A percentile compares a stretch with the other conserved stretches of the same genome.
Conservation (phyloP, 140 eudicot species). For the Senecio squalidus region DNA sequence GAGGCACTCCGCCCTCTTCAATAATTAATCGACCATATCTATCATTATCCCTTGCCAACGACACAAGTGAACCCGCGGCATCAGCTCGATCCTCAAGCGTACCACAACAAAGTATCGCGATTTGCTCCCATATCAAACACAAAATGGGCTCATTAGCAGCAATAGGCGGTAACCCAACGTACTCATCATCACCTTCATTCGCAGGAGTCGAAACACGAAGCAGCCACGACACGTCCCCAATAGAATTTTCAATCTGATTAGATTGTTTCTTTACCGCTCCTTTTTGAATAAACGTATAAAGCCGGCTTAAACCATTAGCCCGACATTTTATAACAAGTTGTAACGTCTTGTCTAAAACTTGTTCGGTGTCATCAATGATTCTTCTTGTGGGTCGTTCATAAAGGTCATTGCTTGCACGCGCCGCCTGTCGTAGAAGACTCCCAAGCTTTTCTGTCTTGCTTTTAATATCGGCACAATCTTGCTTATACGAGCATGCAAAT, state of each 20-base stretch:
- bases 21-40: conserved; percentile 44
- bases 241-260: conserved; percentile 38
- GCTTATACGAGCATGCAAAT: conserved; percentile 41
- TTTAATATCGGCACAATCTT: conserved; percentile 50
- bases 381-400: conserved; percentile 59
- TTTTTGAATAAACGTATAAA: conserved; percentile 46
- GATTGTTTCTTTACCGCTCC: conserved; percentile 37
- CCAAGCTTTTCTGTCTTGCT: conserved; percentile 36
- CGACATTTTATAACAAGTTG: conserved; percentile 39
- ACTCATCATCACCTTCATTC: conserved; percentile 38
- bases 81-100: conserved; percentile 43
- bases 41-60: conserved; percentile 52
- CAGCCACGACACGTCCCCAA: conserved; percentile 59
- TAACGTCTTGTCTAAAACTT: conserved; percentile 40
- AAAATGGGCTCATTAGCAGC: conserved; percentile 56
- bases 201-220: conserved; percentile 53
- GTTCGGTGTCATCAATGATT: conserved; percentile 51
- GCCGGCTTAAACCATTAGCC: conserved; percentile 39
- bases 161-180: conserved; percentile 53
- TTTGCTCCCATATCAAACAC: conserved; percentile 50
- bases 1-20: conserved; percentile 61
- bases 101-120: conserved; percentile 46
- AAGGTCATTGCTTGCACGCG: conserved; percentile 44
- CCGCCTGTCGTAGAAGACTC: conserved; percentile 51
- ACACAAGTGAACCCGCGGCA: conserved; percentile 54